These are phyloP conservation scores for Scytalidium lignicola DNA, from an alignment of 2,329 filamentous ascomycete species.

Conservation along the genomic window DNA sequence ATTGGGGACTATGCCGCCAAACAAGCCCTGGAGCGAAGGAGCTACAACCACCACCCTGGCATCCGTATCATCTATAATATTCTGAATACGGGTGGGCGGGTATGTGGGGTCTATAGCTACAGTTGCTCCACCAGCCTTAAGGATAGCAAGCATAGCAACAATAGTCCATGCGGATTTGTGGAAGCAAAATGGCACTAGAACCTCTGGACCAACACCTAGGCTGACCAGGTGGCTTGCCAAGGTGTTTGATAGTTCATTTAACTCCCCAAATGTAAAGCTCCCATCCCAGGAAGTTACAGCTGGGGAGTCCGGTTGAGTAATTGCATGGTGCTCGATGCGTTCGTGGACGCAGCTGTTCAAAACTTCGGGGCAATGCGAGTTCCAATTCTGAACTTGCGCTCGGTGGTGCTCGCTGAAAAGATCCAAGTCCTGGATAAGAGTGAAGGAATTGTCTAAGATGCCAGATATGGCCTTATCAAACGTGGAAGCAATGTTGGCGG, in stretches of 20 bases:
- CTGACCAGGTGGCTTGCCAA: conserved; percentile 12
- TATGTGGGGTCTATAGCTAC: conserved; percentile 25
- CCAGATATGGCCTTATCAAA: too few relatives aligned
- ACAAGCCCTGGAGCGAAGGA: too few relatives aligned
- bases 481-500: too few relatives aligned
- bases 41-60: neutral
- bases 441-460: too few relatives aligned
- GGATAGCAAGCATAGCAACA: conserved; percentile 19
- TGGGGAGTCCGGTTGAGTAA: too few relatives aligned
- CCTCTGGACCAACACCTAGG: conserved; percentile 12
- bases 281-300: too few relatives aligned
- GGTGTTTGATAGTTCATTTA: conserved; percentile 11
- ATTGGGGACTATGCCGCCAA: neutral
- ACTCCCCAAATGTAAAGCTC: conserved; percentile 12
- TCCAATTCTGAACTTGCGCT: too few relatives aligned
- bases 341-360: too few relatives aligned
- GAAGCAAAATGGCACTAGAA: conserved; percentile 18
- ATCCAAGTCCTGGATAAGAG: too few relatives aligned
- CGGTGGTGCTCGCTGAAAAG: too few relatives aligned
- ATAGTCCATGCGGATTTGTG: conserved; percentile 22
- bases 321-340: too few relatives aligned
- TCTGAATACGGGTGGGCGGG: conserved; percentile 14
- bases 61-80: neutral
- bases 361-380: too few relatives aligned
- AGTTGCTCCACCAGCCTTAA: conserved; percentile 20